phyloP scores from a whole-genome alignment of 768 basidiomycete species.

The Glaciozyma antarctica region DNA sequence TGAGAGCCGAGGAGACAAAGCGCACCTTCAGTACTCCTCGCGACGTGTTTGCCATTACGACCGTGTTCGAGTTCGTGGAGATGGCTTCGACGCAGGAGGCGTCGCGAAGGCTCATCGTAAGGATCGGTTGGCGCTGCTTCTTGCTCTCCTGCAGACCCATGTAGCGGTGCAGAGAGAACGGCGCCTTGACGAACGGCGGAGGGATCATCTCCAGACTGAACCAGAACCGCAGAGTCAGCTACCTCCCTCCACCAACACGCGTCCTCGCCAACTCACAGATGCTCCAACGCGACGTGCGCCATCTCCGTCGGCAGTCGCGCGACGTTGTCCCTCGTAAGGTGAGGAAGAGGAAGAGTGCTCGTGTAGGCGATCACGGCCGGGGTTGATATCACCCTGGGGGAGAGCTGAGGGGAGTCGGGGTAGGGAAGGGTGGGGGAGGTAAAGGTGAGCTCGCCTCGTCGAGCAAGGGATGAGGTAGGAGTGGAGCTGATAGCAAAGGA shows the following conservation, averaged over 20 bases:
- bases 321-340: slow-evolving; percentile 1
- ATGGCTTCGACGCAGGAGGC: not conserved
- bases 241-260: not conserved
- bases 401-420: not conserved
- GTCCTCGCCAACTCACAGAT: slow-evolving; percentile 13
- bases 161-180: slow-evolving; percentile 9
- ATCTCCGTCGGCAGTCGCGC: not conserved
- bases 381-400: not conserved
- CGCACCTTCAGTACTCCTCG: slow-evolving; percentile 15
- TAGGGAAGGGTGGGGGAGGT: not conserved
- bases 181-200: slow-evolving; percentile 7
- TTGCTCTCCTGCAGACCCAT: not conserved
- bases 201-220: not conserved
- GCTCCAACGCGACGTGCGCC: slow-evolving; percentile 21
- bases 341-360: not conserved
- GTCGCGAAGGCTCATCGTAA: slow-evolving; percentile 8
- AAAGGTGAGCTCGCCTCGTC: not conserved
- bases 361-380: not conserved
- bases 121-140: not conserved
- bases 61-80: not conserved
- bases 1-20: not conserved
- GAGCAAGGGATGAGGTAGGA: not conserved
- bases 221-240: not conserved
- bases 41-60: not conserved
- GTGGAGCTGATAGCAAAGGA: not conserved